Base-by-base conservation (phyloP, 2,329 filamentous ascomycete genomes). In the Beauveria caledonica region DNA sequence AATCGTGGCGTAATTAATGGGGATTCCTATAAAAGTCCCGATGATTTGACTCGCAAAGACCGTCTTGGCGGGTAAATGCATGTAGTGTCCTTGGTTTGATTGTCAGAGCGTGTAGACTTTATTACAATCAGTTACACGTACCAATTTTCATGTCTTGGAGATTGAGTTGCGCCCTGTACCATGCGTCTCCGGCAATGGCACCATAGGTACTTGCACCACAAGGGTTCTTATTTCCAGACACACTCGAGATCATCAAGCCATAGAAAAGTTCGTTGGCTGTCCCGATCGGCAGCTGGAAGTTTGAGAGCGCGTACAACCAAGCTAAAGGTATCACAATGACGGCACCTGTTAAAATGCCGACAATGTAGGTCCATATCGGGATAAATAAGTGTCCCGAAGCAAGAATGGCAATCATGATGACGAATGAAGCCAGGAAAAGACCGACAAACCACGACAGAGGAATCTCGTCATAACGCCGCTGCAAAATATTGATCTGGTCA, bases 11-110 rank as follows among this genome's bases (percentile, higher is more conserved):
- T 86, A 86, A 67, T 86, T 84, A 64, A 86, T 79, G 0, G 83
- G 83, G 7, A 86, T 76, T 5, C 83, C 83, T 46, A 86, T 73
- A 8, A 82, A 70, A 17, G 80, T 81, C 3, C 82, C 84, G 36
- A 85, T 82, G 4, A 86, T 74, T 65, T 86, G 83, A 1, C 80
- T 81, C 68, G 85, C 83, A 72, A 86, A 86, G 6, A 85, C 78
- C 0, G 78, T 74, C 13, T 80, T 78, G 1, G 83, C 83, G 0
- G 83, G 81, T 0, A 86, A 76, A 58, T 86, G 82, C 78, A 84
- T 83, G 64, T 86, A 86, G 64, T 86, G 82, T 0, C 82, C 49
- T 51, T 17, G 11, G 7, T 21, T 29, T 8, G 2, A 36, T 3
- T 15, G 10, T 21, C 27, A 51, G 25, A 36, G 9, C 8, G 42